A percentile compares a stretch with the other conserved stretches of the same genome.
Evolutionary conservation across 2,329 filamentous ascomycete genomes (phyloP).

Genomic region (Colletotrichum filicis): DNA sequence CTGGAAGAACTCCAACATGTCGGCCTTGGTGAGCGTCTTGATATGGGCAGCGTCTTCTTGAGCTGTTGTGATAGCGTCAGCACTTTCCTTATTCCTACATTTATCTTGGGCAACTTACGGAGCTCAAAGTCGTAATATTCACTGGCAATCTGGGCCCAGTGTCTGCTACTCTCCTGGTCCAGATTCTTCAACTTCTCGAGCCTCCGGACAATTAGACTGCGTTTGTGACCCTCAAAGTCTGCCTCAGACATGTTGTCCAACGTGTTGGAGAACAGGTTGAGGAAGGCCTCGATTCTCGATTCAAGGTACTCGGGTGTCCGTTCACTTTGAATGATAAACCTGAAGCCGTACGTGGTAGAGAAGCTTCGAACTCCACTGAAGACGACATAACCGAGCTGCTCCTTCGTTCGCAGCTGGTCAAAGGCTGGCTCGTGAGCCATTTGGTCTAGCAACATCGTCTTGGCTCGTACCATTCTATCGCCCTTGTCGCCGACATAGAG

Average conservation of each 20-base stretch:
- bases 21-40: constrained; percentile 78
- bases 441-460: constrained; percentile 84
- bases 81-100: not conserved
- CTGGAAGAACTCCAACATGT: constrained; percentile 83
- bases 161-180: constrained; percentile 81
- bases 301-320: constrained; percentile 86
- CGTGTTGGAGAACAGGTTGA: constrained; percentile 72
- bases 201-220: constrained; percentile 86
- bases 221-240: constrained; percentile 92
- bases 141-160: constrained; percentile 86
- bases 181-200: constrained; percentile 95
- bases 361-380: constrained; percentile 81
- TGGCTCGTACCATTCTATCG: constrained; percentile 78
- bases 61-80: constrained; percentile 55
- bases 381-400: constrained; percentile 97
- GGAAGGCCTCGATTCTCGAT: constrained; percentile 86
- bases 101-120: constrained; percentile 62
- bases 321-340: constrained; percentile 94
- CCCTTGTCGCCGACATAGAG: constrained; percentile 76
- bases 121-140: constrained; percentile 93
- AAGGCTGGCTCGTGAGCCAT: constrained; percentile 94
- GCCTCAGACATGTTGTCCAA: constrained; percentile 81
- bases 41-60: constrained; percentile 82
- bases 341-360: constrained; percentile 84
- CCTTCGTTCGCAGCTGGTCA: constrained; percentile 94